Conservation (phyloP, 108 stramenopile genomes). For the Nannochloropsis granulata region DNA sequence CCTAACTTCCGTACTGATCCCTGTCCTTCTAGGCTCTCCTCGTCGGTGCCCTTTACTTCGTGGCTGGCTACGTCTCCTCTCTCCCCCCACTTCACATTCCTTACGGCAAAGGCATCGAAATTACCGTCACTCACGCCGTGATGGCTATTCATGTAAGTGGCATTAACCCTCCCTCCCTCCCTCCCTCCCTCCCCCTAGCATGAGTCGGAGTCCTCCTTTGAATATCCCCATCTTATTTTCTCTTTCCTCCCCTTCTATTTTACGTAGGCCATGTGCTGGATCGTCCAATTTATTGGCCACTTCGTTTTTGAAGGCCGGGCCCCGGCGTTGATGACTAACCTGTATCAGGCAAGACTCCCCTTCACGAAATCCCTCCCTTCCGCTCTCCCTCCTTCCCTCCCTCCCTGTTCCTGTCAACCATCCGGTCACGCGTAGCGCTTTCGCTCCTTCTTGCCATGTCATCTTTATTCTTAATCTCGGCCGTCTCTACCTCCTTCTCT, state of each 20-base stretch:
- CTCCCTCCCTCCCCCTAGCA: not conserved
- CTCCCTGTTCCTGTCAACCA: not conserved
- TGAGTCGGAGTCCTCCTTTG: not conserved
- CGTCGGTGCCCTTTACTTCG: not conserved
- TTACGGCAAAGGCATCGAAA: not conserved
- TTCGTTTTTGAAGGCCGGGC: conserved; percentile 1
- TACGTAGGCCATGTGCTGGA: not conserved
- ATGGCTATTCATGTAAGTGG: not conserved
- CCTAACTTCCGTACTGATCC: too few species aligned
- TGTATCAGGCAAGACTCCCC: not conserved
- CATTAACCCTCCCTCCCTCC: not conserved
- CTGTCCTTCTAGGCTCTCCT: not conserved
- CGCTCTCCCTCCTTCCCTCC: not conserved
- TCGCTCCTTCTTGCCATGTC: too few species aligned
- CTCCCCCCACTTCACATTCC: not conserved
- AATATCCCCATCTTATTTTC: not conserved
- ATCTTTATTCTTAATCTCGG: too few species aligned
- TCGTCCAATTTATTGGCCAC: conserved; percentile 14
- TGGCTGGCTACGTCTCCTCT: not conserved
- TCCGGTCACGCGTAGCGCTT: not conserved
- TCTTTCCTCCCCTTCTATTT: not conserved
- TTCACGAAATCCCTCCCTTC: not conserved
- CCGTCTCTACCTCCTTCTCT: not conserved
- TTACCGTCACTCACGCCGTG: not conserved
- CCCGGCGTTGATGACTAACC: conserved; percentile 13